Conservation (phyloP, 345 rosid species). For the Eucalyptus caleyi region DNA sequence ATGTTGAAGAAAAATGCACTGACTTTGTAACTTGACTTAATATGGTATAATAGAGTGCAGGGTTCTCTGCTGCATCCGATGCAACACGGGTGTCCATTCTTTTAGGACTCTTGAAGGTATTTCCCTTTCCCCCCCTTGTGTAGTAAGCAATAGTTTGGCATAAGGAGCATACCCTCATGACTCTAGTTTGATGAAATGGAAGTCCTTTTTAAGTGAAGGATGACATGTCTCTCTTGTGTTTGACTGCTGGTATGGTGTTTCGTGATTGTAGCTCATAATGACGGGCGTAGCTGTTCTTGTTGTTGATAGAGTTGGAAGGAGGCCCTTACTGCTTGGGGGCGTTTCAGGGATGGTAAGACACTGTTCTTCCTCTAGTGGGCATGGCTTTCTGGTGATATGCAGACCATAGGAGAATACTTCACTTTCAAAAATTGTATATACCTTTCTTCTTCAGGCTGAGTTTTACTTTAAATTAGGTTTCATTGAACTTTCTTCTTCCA, state of each 20-base stretch:
- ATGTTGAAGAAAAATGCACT: background rate
- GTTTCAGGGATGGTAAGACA: conserved; percentile 79
- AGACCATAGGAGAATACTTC: background rate
- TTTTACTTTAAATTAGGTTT: background rate
- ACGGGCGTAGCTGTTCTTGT: conserved; percentile 79
- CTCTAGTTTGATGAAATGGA: background rate
- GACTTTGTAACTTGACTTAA: background rate
- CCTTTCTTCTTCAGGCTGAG: background rate
- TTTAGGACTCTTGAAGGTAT: conserved; percentile 81
- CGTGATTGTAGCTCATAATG: conserved; percentile 63
- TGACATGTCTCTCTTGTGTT: background rate
- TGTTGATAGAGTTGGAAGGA: conserved; percentile 90
- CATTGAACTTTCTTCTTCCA: background rate
- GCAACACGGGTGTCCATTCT: conserved; percentile 94
- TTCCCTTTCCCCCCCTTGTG: background rate
- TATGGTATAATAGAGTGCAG: conserved; percentile 61
- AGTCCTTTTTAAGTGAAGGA: background rate
- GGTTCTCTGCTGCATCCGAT: conserved; percentile 91
- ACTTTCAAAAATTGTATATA: background rate
- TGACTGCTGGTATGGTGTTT: background rate
- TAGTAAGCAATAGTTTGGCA: background rate
- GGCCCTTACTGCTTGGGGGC: conserved; percentile 82
- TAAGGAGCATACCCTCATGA: background rate
- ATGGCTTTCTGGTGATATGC: background rate
- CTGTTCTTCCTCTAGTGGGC: background rate